Evolutionary conservation across 192 early-diverging fungal species (phyloP).

Genomic region (Coemansia sp.): DNA sequence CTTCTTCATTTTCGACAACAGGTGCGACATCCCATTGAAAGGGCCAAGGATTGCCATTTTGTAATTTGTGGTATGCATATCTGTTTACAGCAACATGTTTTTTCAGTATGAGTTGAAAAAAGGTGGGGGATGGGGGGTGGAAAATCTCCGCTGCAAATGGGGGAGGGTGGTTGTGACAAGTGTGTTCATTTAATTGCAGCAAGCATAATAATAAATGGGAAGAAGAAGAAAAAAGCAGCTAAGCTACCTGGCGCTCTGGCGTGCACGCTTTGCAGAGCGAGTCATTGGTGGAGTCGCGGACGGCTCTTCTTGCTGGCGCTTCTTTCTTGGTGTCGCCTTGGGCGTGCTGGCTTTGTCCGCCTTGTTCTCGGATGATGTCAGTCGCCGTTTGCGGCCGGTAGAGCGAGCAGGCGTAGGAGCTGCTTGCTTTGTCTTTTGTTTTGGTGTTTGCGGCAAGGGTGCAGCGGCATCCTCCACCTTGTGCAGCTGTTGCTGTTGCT

Average conservation of each 20-base stretch:
- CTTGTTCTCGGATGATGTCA: conserved; percentile 2
- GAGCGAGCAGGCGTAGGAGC: not conserved
- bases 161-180: not conserved
- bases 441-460: not conserved
- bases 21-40: no score
- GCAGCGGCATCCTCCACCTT: not conserved
- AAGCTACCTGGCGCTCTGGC: not conserved
- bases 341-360: not conserved
- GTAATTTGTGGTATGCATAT: no score
- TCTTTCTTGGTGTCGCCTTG: not conserved
- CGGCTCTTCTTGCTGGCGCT: conserved; percentile 1
- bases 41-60: no score
- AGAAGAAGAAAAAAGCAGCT: conserved; percentile 3
- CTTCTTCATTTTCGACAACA: no score
- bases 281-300: conserved; percentile 20
- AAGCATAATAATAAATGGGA: not conserved
- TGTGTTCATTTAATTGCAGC: not conserved
- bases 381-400: not conserved
- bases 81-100: no score
- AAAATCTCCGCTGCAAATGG: not conserved
- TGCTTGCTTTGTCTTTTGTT: not conserved
- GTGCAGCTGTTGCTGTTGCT: not conserved
- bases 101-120: no score
- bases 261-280: conserved; percentile 22
- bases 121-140: no score